Base-by-base conservation (phyloP, 2,329 filamentous ascomycete species). In the Akanthomyces uredinophilus region DNA sequence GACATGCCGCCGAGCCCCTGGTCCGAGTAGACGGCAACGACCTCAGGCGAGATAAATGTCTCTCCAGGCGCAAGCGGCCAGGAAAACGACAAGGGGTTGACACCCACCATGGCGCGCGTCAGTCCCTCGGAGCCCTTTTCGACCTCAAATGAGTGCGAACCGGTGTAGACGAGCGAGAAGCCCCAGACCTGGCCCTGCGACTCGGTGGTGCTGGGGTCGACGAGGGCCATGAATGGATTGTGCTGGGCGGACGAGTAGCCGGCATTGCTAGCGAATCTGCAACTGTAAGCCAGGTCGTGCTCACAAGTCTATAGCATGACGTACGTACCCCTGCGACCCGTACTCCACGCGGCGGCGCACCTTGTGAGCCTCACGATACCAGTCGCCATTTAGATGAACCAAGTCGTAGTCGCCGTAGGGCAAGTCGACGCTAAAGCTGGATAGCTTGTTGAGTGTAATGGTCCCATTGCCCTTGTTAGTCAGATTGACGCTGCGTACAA, bases 211-310 rank as follows among this genome's bases (percentile, higher is more conserved):
- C 74, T 75, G 0, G 85, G 81, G 3, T 81, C 75, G 0, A 83
- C 77, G 2, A 89, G 71, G 0, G 83, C 78, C 24, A 88, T 76
- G 73, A 88, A 88, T 0, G 86, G 85, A 66, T 89, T 89, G 68
- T 87, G 83, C 1, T 85, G 74, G 65, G 87, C 84, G 0, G 85
- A 87, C 0, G 85, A 85, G 68, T 86, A 88, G 1, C 86, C 86
- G 3, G 79, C 80, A 0, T 77, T 81, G 66, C 85, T 87, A 18
- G 82, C 82, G 68, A 88, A 88, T 6, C 84, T 85, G 47, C 16
- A 41, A 20, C 10, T 49, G 27, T 44, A 11, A 43, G 39, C 20
- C 8, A 39, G 20, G 5, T 7, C 13, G 29, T 10, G 2, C 20
- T 27, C 1, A 0, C 13, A 24, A 22, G 29, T 10, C 16, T 10